Conservation (phyloP, 768 basidiomycete species). For the Phanerochaete sordida region DNA sequence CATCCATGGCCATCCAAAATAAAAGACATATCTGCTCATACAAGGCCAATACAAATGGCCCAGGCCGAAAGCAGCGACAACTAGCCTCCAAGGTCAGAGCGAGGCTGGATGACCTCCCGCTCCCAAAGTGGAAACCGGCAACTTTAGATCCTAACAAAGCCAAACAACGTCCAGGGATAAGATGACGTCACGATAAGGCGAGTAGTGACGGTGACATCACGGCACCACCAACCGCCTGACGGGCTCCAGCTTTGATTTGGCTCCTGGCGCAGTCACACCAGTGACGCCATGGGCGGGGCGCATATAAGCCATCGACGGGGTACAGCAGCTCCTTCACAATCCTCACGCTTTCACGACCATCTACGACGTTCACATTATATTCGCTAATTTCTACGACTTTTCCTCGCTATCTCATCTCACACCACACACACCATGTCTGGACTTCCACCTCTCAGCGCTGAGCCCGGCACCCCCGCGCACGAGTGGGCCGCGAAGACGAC, state of each 20-base stretch:
- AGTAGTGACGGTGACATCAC: neutral
- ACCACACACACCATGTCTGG: constrained; percentile 2
- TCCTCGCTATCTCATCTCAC: neutral
- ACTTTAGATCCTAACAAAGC: constrained; percentile 1
- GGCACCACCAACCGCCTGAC: neutral
- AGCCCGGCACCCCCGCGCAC: constrained; percentile 10
- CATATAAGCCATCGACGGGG: neutral
- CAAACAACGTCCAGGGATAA: neutral
- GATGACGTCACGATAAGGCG: neutral
- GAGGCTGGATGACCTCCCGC: too few relatives aligned
- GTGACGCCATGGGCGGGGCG: neutral
- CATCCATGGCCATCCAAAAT: too few relatives aligned
- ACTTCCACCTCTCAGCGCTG: constrained; percentile 9
- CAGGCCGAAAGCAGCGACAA: too few relatives aligned
- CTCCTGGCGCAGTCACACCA: neutral
- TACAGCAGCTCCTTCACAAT: neutral
- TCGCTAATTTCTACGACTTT: neutral
- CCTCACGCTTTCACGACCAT: constrained; percentile 5
- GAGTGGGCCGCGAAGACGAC: constrained; percentile 13
- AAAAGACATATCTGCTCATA: too few relatives aligned
- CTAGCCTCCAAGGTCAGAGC: too few relatives aligned
- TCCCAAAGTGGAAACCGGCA: neutral
- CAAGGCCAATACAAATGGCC: too few relatives aligned
- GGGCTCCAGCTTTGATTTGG: neutral
- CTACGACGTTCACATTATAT: neutral